Conservation (phyloP, 768 basidiomycete genomes). For the Royoungia palumana region DNA sequence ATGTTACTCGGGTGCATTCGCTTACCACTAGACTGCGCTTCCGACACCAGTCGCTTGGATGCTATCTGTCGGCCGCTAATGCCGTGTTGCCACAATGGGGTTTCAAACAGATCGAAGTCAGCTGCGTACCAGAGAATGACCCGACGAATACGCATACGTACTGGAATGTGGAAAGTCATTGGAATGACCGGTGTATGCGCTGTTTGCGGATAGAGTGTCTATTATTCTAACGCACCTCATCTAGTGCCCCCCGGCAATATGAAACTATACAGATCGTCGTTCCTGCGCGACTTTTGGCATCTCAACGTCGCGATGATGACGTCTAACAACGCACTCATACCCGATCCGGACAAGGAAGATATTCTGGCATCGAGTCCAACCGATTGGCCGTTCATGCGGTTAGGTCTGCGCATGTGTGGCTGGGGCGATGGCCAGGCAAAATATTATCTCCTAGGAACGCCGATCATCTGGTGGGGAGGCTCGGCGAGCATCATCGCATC, state of each 20-base stretch:
- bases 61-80: slow-evolving; percentile 89
- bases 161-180: slow-evolving; percentile 98
- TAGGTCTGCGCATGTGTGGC: slow-evolving; percentile 95
- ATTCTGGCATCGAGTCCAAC: slow-evolving; percentile 89
- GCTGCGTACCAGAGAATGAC: slow-evolving; percentile 86
- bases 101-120: slow-evolving; percentile 97
- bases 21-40: slow-evolving; percentile 89
- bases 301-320: slow-evolving; percentile 99
- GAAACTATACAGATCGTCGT: slow-evolving; percentile 86
- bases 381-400: slow-evolving; percentile 90
- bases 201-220: neutral
- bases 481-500: slow-evolving; percentile 60
- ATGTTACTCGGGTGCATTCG: slow-evolving; percentile 74
- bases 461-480: slow-evolving; percentile 87
- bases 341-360: slow-evolving; percentile 98
- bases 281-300: slow-evolving; percentile 97
- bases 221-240: neutral
- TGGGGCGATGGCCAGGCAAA: slow-evolving; percentile 88
- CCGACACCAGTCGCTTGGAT: slow-evolving; percentile 71
- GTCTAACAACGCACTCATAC: slow-evolving; percentile 96
- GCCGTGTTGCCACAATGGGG: slow-evolving; percentile 94
- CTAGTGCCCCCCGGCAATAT: slow-evolving; percentile 80
- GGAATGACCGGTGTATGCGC: slow-evolving; percentile 87
- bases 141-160: slow-evolving; percentile 80
- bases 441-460: slow-evolving; percentile 93